phyloP scores from a whole-genome alignment of 441 rosid species.

The Gossypium gossypioides region DNA sequence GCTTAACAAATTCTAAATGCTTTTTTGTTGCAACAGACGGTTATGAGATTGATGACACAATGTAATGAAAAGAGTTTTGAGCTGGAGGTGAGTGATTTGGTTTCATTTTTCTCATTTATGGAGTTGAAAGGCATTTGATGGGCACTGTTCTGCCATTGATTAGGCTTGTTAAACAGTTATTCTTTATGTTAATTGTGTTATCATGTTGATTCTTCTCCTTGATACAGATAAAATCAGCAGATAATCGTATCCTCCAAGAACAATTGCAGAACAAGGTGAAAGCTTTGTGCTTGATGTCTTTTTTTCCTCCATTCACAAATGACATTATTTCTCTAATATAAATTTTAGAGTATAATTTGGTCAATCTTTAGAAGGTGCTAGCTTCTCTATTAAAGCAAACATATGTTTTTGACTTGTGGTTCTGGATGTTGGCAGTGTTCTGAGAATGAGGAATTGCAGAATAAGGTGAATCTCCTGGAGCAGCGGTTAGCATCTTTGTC shows the following conservation, averaged over 20 bases:
- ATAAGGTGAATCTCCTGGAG: constrained; percentile 59
- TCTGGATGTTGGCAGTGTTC: constrained; percentile 42
- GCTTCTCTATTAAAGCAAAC: not conserved
- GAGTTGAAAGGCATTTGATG: not conserved
- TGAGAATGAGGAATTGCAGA: constrained; percentile 72
- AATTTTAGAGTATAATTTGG: not conserved
- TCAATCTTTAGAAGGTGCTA: constrained; percentile 9
- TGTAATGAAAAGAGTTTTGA: constrained; percentile 89
- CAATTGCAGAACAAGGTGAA: constrained; percentile 83
- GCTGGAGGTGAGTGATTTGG: constrained; percentile 58
- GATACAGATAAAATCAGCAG: constrained; percentile 81
- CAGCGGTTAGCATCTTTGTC: constrained; percentile 42
- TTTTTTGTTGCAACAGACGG: constrained; percentile 48
- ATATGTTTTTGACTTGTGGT: not conserved
- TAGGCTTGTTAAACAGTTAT: constrained; percentile 1
- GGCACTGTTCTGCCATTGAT: not conserved
- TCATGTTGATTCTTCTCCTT: constrained; percentile 20
- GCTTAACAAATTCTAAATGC: constrained; percentile 15
- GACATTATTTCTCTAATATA: not conserved
- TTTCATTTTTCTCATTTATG: not conserved
- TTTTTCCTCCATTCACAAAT: not conserved
- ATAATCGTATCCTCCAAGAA: constrained; percentile 89
- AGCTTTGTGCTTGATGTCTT: not conserved
- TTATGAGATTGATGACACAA: constrained; percentile 79
- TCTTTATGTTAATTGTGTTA: constrained; percentile 6